phyloP scores from a whole-genome alignment of 1,284 basidiomycete genomes.

The Tylopilus sp. region DNA sequence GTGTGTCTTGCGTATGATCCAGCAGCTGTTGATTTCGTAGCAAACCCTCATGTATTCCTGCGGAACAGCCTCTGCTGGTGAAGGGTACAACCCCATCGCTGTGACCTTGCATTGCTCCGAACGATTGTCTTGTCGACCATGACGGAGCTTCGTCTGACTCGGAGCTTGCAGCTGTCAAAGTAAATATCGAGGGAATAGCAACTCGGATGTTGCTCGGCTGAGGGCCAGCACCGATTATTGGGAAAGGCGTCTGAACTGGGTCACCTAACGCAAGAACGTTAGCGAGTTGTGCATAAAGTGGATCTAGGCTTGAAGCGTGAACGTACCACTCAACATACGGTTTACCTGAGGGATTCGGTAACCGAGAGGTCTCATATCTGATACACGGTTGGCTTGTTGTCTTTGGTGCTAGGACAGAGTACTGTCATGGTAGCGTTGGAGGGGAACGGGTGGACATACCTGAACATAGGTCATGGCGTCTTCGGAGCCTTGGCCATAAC shows the following conservation, averaged over 20 bases:
- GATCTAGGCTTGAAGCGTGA: slow-evolving; percentile 43
- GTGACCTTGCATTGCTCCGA: no score
- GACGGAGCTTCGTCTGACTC: no score
- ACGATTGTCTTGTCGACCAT: no score
- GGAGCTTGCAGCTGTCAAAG: no score
- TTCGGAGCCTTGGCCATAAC: slow-evolving; percentile 67
- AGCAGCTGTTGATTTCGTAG: no score
- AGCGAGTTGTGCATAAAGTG: slow-evolving; percentile 29
- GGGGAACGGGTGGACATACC: slow-evolving; percentile 52
- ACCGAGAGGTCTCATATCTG: slow-evolving; percentile 38
- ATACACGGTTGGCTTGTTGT: slow-evolving; percentile 47
- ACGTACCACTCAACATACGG: slow-evolving; percentile 48
- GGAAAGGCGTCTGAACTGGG: slow-evolving; percentile 44
- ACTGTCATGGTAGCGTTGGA: slow-evolving; percentile 22
- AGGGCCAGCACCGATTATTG: slow-evolving; percentile 40
- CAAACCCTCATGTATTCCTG: no score
- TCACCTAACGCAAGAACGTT: slow-evolving; percentile 33
- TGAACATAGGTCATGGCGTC: slow-evolving; percentile 79
- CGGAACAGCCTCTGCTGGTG: no score
- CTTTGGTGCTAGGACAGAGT: slow-evolving; percentile 50
- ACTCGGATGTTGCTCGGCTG: slow-evolving; percentile 59
- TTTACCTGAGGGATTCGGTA: slow-evolving; percentile 40
- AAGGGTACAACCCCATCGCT: no score
- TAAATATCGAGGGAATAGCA: no score
- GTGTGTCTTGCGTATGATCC: no score